Conservation (phyloP, 208 protist species). For the Trypanosoma mega region DNA sequence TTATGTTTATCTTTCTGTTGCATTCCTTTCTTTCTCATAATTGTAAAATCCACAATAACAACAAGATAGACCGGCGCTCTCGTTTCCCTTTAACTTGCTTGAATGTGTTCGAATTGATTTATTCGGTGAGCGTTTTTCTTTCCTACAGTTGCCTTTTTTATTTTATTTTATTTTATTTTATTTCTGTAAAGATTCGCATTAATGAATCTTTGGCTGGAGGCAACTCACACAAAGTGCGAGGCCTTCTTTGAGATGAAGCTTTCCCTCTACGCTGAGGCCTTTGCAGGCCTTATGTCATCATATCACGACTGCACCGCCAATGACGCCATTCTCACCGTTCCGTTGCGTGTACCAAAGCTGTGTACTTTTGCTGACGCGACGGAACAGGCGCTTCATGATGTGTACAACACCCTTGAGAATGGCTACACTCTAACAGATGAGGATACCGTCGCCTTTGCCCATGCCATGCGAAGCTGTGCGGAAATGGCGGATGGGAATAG, state of each 20-base stretch:
- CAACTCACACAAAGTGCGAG: conserved; percentile 38
- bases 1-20: no score
- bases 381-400: conserved; percentile 43
- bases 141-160: not conserved
- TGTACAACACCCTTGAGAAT: conserved; percentile 47
- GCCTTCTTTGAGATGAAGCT: conserved; percentile 59
- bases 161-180: conserved; percentile 10
- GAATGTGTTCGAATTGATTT: no score
- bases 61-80: no score
- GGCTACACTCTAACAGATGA: conserved; percentile 41
- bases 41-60: no score
- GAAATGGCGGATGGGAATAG: not conserved
- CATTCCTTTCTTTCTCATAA: no score
- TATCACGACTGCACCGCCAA: not conserved
- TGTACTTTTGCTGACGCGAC: conserved; percentile 45
- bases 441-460: conserved; percentile 32
- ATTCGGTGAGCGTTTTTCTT: not conserved
- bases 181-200: not conserved
- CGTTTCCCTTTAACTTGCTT: no score
- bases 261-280: conserved; percentile 51
- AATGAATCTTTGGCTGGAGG: conserved; percentile 61
- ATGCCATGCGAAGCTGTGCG: not conserved
- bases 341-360: conserved; percentile 25
- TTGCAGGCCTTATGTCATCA: conserved; percentile 18
- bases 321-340: conserved; percentile 16